Percentiles rank a stretch among this genome's conserved stretches.
These are phyloP conservation scores for Cylindrodendrum hubeiense DNA, from an alignment of 2,329 filamentous ascomycete species.

Conservation along the genomic window DNA sequence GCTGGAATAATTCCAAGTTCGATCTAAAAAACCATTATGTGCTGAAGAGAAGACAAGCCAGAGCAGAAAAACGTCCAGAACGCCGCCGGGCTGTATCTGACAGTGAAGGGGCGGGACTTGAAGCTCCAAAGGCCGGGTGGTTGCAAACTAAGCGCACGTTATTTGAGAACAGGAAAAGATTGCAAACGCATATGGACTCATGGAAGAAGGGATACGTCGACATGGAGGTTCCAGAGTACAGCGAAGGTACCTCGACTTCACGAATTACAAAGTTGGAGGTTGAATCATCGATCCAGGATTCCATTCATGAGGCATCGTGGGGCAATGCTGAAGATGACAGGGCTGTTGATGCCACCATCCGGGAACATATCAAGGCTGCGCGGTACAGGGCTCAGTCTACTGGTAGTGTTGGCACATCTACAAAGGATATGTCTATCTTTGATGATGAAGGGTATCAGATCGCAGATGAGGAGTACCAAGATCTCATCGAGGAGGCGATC, in stretches of 20 bases:
- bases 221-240: slow-evolving; percentile 18
- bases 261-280: slow-evolving; percentile 56
- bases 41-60: slow-evolving; percentile 60
- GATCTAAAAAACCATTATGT: slow-evolving; percentile 71
- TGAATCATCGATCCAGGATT: slow-evolving; percentile 78
- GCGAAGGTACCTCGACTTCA: slow-evolving; percentile 26
- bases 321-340: slow-evolving; percentile 78
- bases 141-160: slow-evolving; percentile 60
- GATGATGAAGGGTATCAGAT: slow-evolving; percentile 59
- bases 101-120: slow-evolving; percentile 35
- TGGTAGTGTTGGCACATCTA: slow-evolving; percentile 38
- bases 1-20: slow-evolving; percentile 71
- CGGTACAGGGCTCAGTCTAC: slow-evolving; percentile 45
- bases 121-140: slow-evolving; percentile 59
- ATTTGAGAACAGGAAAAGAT: slow-evolving; percentile 63
- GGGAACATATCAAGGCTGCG: slow-evolving; percentile 76
- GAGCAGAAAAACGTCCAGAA: slow-evolving; percentile 50
- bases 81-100: slow-evolving; percentile 22
- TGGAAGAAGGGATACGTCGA: slow-evolving; percentile 51
- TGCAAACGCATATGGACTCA: slow-evolving; percentile 61
- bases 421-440: slow-evolving; percentile 50
- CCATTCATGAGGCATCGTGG: slow-evolving; percentile 76
- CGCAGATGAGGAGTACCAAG: slow-evolving; percentile 70
- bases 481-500: slow-evolving; percentile 67
- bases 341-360: slow-evolving; percentile 78